These are phyloP conservation scores for Hypoxylon trugodes DNA, from an alignment of 495 filamentous ascomycete genomes.

Conservation along the genomic window DNA sequence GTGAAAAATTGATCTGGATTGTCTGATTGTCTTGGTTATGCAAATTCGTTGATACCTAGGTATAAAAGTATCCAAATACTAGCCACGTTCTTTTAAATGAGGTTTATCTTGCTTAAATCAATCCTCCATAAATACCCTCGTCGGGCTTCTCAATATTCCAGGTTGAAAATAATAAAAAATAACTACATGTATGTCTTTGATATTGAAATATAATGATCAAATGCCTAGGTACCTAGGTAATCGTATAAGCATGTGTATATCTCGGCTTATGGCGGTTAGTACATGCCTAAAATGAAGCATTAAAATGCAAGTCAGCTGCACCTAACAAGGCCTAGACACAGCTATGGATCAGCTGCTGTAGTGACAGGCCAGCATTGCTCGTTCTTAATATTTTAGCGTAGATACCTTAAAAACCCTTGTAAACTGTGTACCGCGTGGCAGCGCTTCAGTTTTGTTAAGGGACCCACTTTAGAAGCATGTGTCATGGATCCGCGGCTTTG, in stretches of 20 bases:
- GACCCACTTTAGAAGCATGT: conserved; percentile 35
- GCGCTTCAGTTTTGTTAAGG: conserved; percentile 11
- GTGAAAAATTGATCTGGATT: too few relatives aligned
- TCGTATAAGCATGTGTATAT: background rate
- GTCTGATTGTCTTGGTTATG: too few relatives aligned
- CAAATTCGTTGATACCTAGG: too few relatives aligned
- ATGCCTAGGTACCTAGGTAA: too few relatives aligned
- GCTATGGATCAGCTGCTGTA: conserved; percentile 23
- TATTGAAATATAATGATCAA: too few relatives aligned
- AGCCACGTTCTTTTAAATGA: too few relatives aligned
- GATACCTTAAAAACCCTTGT: conserved; percentile 13
- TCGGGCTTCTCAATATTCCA: too few relatives aligned
- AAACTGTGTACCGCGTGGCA: conserved; percentile 32
- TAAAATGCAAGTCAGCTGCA: conserved; percentile 37
- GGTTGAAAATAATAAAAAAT: too few relatives aligned
- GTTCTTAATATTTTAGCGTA: conserved; percentile 20
- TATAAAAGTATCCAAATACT: too few relatives aligned
- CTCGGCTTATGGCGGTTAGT: conserved; percentile 30
- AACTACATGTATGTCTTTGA: too few relatives aligned
- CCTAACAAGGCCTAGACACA: conserved; percentile 5
- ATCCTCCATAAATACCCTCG: too few relatives aligned
- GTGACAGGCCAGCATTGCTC: conserved; percentile 11
- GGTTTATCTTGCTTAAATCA: too few relatives aligned
- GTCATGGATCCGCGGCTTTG: conserved; percentile 35
- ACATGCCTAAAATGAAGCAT: background rate